Percentiles rank a stretch among this genome's conserved stretches.
Conservation (phyloP, 805 yeast genomes). For the Metschnikowia arizonensis region DNA sequence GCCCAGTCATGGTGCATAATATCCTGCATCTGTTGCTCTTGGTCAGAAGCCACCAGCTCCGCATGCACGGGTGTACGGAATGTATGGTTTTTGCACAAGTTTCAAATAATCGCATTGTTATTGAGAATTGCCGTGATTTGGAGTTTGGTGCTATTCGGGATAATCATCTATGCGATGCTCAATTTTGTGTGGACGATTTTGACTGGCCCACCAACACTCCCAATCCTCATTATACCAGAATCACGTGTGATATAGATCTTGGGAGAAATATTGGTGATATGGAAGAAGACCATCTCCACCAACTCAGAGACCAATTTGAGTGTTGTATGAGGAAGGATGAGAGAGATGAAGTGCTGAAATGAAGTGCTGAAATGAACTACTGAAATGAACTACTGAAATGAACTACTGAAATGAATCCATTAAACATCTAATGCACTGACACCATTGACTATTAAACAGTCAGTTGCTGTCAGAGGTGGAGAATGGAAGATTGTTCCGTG, state of each 20-base stretch:
- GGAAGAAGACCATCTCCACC: background rate
- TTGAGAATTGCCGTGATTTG: constrained; percentile 26
- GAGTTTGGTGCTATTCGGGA: constrained; percentile 6
- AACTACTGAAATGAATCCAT: too few relatives aligned
- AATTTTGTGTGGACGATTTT: constrained; percentile 14
- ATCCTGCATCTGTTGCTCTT: constrained; percentile 11
- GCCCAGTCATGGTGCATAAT: constrained; percentile 28
- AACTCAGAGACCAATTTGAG: background rate
- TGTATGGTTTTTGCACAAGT: constrained; percentile 20
- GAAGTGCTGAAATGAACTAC: too few relatives aligned
- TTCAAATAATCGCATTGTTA: constrained; percentile 23
- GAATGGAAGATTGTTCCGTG: constrained; percentile 79
- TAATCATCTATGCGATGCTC: background rate
- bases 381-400: too few relatives aligned
- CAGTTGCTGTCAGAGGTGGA: constrained; percentile 72
- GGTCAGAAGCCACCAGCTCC: constrained; percentile 17
- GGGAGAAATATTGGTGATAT: background rate
- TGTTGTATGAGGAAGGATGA: too few relatives aligned
- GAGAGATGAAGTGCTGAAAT: too few relatives aligned
- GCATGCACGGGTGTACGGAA: constrained; percentile 13
- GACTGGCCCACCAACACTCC: constrained; percentile 14
- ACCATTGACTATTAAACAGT: constrained; percentile 60
- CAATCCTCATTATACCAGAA: constrained; percentile 5
- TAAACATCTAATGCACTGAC: too few relatives aligned
- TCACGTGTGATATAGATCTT: background rate